Base-by-base conservation (phyloP, 441 rosid species). In the Melastoma candidum region DNA sequence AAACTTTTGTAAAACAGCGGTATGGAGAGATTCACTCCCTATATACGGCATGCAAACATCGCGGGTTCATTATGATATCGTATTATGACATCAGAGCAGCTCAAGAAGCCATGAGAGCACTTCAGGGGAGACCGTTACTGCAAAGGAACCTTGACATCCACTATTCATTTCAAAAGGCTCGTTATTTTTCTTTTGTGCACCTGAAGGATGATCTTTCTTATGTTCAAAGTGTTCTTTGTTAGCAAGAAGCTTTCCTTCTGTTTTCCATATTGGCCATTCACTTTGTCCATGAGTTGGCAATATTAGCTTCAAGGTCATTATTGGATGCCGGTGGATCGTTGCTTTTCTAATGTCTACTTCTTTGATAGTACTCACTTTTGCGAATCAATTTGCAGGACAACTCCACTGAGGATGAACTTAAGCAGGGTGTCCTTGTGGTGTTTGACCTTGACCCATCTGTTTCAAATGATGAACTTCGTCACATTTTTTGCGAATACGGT, bases 71-170 rank as follows among this genome's bases (percentile, higher is more conserved):
- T 54, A 73, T 71, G 76, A 70, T 82, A 46, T 73, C 84, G 53
- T 82, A 82, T 66, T 79, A 77, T 57, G 88, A 82, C 63, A 79
- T 79, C 41, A 63, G 88, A 66, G 81, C 85, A 53, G 83, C 88
- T 26, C 59, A 59, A 50, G 73, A 55, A 25, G 85, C 88, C 52
- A 78, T 77, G 79, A 68, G 68, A 49, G 68, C 71, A 11, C 83
- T 82, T 22, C 88, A 82, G 67, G 67, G 73, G 59, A 67, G 56
- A 51, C 65, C 73, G 11, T 26, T 71, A 57, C 67, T 71, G 68
- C 67, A 49, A 17, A 72, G 73, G 74, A 79, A 73, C 61, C 81
- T 82, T 27, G 83, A 79, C 61, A 73, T 82, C 55, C 83, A 82
- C 54, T 82, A 68, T 55, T 78, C 78, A 11, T 74, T 75, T 64